A percentile compares a stretch with the other conserved stretches of the same genome.
Conservation (phyloP, 371 early-diverging fungal species). For the Nematocida sp. region DNA sequence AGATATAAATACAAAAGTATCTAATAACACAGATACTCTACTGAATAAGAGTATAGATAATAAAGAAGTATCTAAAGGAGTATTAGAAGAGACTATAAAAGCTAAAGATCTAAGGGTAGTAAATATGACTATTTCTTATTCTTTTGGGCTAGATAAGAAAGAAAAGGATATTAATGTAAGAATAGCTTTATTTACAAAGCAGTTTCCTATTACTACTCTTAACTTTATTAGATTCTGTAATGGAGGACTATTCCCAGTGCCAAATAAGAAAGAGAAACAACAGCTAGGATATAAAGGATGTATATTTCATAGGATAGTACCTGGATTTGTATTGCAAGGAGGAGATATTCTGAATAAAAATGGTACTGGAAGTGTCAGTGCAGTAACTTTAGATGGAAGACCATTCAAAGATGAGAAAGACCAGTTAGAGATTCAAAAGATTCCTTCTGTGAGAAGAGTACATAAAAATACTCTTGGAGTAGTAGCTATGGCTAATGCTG, state of each 20-base stretch:
- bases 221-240: conserved; percentile 66
- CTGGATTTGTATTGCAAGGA: conserved; percentile 94
- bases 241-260: neutral
- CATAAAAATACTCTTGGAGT: conserved; percentile 79
- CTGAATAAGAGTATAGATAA: too few relatives aligned
- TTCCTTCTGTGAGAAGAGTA: neutral
- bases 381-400: conserved; percentile 82
- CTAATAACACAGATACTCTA: too few relatives aligned
- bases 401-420: conserved; percentile 89
- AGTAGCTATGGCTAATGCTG: conserved; percentile 92
- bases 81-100: neutral
- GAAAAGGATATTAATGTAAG: neutral
- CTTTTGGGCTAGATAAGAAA: neutral
- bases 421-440: conserved; percentile 63
- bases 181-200: conserved; percentile 67
- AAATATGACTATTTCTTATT: neutral
- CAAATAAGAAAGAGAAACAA: conserved; percentile 64
- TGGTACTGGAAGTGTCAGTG: conserved; percentile 73
- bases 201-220: conserved; percentile 70
- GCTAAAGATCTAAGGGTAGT: neutral
- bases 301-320: conserved; percentile 75
- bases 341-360: conserved; percentile 83
- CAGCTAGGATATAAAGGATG: conserved; percentile 75
- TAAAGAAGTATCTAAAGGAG: neutral
- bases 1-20: too few relatives aligned